phyloP scores from a whole-genome alignment of 2,329 filamentous ascomycete species.

The Aspergillaceae sp. region DNA sequence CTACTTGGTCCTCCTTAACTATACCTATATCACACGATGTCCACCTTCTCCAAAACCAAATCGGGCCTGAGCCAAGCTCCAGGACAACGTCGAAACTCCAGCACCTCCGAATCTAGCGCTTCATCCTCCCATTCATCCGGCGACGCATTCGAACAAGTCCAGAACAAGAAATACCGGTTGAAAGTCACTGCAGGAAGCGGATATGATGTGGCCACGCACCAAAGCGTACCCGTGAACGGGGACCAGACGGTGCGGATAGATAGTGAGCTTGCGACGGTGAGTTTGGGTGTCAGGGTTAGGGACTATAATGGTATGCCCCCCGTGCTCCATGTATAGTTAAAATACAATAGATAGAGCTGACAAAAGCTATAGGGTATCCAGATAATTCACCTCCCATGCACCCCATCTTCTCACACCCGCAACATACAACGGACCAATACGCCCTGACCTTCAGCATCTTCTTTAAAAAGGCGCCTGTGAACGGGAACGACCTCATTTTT shows the following conservation, averaged over 20 bases:
- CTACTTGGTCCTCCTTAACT: neutral
- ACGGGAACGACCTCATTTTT: constrained; percentile 69
- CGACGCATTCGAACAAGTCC: neutral
- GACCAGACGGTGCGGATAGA: constrained; percentile 54
- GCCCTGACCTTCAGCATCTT: constrained; percentile 71
- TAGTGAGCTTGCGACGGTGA: constrained; percentile 55
- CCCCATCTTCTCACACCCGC: constrained; percentile 65
- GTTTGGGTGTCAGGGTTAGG: constrained; percentile 67
- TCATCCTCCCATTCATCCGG: neutral
- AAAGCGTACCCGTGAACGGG: constrained; percentile 66
- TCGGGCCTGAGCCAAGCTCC: no score
- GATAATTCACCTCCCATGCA: constrained; percentile 58
- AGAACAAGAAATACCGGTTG: constrained; percentile 53
- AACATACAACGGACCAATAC: constrained; percentile 71
- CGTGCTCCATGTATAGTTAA: neutral
- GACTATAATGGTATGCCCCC: constrained; percentile 41
- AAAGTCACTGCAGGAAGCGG: constrained; percentile 70
- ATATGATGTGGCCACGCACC: constrained; percentile 66
- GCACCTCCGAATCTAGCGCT: neutral
- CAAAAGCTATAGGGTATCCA: constrained; percentile 54
- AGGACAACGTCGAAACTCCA: neutral
- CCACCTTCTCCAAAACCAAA: no score
- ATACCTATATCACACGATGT: neutral
- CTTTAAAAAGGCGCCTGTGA: constrained; percentile 54
- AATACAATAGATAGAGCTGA: neutral